Base-by-base conservation (phyloP, 2,329 filamentous ascomycete species). In the Orbilia oligospora region DNA sequence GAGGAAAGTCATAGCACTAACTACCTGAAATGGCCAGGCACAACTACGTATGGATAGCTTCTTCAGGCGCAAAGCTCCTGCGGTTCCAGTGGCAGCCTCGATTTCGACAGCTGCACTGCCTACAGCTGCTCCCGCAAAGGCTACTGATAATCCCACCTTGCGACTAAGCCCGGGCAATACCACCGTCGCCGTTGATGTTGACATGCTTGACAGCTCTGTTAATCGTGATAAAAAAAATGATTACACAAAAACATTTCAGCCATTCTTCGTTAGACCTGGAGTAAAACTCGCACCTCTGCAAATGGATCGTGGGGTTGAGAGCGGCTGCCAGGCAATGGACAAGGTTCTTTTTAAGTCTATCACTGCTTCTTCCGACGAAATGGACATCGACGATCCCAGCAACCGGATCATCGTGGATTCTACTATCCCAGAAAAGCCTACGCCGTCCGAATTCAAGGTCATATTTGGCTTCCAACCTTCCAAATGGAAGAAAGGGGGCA, bases 181-280 rank as follows among this genome's bases (percentile, higher is more conserved):
- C 6, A 30, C 53, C 12, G 24, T 33, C 80, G 6, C 80, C 83
- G n/a, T n/a, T n/a, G 67, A 81, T 82, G 5, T 84, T 24, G 46
- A 71, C 55, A 67, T 81, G 77, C 51, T 24, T 20, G 49, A 81
- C 55, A 18, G 67, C 61, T n/a, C 68, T 41, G 33, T 81, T 73
- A 73, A 46, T 5, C 53, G 30, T 22, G n/a, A 38, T 14, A 16
- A 20, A n/a, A 58, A 58, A 22, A 51, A 30, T n/a, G 87, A 89
- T 53, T 94, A 93, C 81, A 86, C 92, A 18, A 90, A 89, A 81
- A 86, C 88, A 41, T 98, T 98, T 82, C 88, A 93, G 36, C 90
- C 92, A 0, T 98, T 97, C 84, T 94, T 92, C 80, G 83, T 96
- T 55, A 91, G 93, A 75, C 87, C 90, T 1, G 88, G 93, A 82